Evolutionary conservation across 148 eudicot species (phyloP).

Genomic region (Silene latifolia): DNA sequence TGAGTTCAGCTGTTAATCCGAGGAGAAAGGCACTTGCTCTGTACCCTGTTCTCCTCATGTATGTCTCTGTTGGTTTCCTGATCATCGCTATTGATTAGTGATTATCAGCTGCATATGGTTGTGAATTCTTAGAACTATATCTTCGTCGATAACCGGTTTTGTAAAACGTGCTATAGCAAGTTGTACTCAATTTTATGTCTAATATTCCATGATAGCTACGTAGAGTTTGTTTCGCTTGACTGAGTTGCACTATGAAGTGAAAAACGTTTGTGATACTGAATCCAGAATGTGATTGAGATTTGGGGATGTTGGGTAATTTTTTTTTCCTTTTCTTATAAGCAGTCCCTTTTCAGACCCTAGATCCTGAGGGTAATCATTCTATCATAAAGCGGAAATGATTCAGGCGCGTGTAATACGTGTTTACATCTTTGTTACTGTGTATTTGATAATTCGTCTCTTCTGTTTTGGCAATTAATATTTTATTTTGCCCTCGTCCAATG

Average conservation of each 20-base stretch:
- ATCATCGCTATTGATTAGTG: slow-evolving; percentile 82
- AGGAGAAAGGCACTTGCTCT: slow-evolving; percentile 96
- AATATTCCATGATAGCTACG: slow-evolving; percentile 13
- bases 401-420: too few species aligned
- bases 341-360: too few species aligned
- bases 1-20: slow-evolving; percentile 92
- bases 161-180: slow-evolving; percentile 30
- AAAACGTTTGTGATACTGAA: slow-evolving; percentile 4
- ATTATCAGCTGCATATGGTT: slow-evolving; percentile 16
- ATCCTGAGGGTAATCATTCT: neutral
- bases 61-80: slow-evolving; percentile 95
- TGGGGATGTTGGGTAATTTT: neutral
- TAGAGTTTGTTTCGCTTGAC: slow-evolving; percentile 12
- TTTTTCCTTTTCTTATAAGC: neutral
- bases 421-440: too few species aligned
- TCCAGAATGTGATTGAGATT: neutral
- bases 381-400: too few species aligned
- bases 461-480: too few species aligned
- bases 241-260: neutral
- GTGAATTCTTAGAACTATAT: slow-evolving; percentile 24
- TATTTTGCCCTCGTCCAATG: too few species aligned
- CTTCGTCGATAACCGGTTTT: slow-evolving; percentile 27
- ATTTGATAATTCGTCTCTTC: too few species aligned
- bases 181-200: slow-evolving; percentile 17
- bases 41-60: slow-evolving; percentile 95